Conservation (phyloP, 2,329 filamentous ascomycete genomes). For the Phaeosphaeriaceae sp. region DNA sequence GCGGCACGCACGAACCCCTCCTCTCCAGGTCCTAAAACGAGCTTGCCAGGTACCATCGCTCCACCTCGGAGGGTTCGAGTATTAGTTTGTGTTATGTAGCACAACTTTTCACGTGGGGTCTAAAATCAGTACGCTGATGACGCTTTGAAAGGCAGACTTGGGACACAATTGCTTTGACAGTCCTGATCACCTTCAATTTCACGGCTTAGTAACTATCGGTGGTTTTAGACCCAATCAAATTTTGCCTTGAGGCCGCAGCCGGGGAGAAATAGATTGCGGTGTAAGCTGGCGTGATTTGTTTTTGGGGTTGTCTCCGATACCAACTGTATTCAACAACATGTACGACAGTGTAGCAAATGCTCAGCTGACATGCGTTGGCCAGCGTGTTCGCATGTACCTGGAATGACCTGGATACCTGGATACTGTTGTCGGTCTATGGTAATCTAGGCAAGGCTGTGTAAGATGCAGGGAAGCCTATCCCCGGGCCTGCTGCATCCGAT, state of each 20-base stretch:
- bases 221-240: not conserved
- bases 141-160: not conserved
- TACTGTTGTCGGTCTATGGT: conserved; percentile 8
- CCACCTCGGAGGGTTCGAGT: not conserved
- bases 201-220: not conserved
- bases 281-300: conserved; percentile 7
- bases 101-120: conserved; percentile 17
- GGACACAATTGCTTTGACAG: not conserved
- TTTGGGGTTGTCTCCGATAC: not conserved
- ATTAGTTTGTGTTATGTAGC: conserved; percentile 1
- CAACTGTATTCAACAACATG: not conserved
- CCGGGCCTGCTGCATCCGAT: conserved; percentile 7
- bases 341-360: not conserved
- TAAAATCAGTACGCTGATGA: conserved; percentile 4
- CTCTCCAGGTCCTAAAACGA: not conserved
- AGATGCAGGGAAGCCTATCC: conserved; percentile 15
- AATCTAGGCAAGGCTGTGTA: conserved; percentile 15
- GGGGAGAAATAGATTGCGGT: conserved; percentile 2
- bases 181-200: not conserved
- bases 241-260: not conserved
- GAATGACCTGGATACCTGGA: conserved; percentile 1
- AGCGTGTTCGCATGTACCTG: not conserved
- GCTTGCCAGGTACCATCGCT: conserved; percentile 2
- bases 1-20: conserved; percentile 8
- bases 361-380: conserved; percentile 1